Base-by-base conservation (phyloP, 306 rosid genomes). In the Prunus fruticosa region DNA sequence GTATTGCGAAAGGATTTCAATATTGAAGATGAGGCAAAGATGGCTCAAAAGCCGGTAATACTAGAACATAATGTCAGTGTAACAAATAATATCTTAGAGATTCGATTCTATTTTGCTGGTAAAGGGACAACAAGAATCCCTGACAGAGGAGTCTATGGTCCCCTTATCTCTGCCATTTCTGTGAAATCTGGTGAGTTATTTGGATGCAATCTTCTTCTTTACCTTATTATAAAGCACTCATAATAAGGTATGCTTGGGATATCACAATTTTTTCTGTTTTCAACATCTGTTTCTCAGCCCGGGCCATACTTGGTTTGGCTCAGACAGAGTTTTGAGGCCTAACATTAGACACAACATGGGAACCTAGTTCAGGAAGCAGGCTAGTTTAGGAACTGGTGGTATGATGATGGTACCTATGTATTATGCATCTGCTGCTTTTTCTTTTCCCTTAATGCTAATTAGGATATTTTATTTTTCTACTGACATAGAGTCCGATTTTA, bases 111-210 rank as follows among this genome's bases (percentile, higher is more conserved):
- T 73, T 91, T 91, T 80, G 91, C 91, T 69, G 87, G 91, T 23
- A 87, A 82, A 80, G 88, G 91, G 25, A 87, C 88, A 30, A 82
- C 87, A 9, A 82, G 96, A 66, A 87, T 91, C 75, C 96, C 96
- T 60, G 75, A 28, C 0, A 71, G 86, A 38, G 93, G 93, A 87
- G 80, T 76, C 54, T 91, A 88, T 74, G 96, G 96, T 63, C 96
- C 91, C 61, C 88, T 91, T 41, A 64, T 91, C 73, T 88, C 96
- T 32, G 96, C 96, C 69, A 41, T 91, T 72, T 85, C 96, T 50
- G 85, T 91, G 52, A 78, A 79, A 69, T 87, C 96, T 80, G 86
- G 96, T 88, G 57, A 83, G 88, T 75, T 27, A 18, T 56, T 67
- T 78, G 32, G 41, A 30, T 23, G 51, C 32, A 8, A 78, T 0